Percentiles rank a stretch among this genome's conserved stretches.
Conservation (phyloP, 176 grass and related monocot species). For the Triticum aestivum region DNA sequence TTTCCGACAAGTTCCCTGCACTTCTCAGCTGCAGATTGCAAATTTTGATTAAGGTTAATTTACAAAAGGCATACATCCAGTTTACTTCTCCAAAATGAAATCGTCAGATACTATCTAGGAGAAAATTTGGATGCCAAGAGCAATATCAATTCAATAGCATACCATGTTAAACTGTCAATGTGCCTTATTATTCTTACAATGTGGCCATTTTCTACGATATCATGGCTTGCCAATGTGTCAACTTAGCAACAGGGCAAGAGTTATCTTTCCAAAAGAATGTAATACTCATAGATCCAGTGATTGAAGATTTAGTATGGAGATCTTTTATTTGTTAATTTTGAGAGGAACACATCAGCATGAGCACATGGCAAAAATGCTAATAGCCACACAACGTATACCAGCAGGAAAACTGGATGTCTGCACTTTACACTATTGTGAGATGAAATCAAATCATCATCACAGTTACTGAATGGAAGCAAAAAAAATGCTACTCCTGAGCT, state of each 20-base stretch:
- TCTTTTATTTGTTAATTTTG: background rate
- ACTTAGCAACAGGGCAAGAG: conserved; percentile 9
- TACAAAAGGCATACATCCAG: background rate
- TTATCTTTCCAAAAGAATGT: conserved; percentile 1
- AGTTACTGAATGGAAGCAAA: background rate
- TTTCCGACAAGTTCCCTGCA: conserved; percentile 92
- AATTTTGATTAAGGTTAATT: background rate
- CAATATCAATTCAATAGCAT: conserved; percentile 13
- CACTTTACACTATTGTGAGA: background rate
- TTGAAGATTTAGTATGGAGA: background rate
- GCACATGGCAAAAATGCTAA: background rate
- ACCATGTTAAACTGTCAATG: background rate
- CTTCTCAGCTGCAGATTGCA: conserved; percentile 79
- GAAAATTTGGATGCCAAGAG: background rate
- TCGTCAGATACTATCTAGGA: background rate
- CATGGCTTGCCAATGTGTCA: background rate
- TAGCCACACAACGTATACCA: background rate
- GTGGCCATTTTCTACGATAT: background rate
- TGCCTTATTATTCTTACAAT: background rate
- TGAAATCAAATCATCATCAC: background rate
- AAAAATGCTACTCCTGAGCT: background rate
- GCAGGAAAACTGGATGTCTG: background rate
- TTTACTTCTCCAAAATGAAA: background rate
- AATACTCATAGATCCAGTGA: background rate
- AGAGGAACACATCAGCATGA: background rate